Evolutionary conservation across 202 grass and related monocot genomes (phyloP), one percentile per base, ranked within the genome.

Genomic region (Hordeum pubiflorum): DNA sequence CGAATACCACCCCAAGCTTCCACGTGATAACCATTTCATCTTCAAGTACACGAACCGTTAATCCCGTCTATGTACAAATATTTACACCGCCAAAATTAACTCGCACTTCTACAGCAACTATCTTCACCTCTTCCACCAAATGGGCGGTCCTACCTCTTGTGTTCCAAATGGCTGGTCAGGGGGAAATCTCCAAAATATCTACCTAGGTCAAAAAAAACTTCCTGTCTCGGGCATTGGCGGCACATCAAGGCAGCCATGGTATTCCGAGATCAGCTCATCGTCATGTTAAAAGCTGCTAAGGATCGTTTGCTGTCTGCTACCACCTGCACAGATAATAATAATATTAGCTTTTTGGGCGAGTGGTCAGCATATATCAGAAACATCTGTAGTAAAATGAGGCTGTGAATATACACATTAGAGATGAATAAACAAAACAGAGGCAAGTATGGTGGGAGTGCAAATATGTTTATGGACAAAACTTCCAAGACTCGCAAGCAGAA

Each of bases 51-150:
- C 37, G 5, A 69, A 41, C 37, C 65, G 2, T 44, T 32, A 52
- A 9, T 72, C 48, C 44, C 18, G 9, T 33, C 70, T 79, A 78
- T 61, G 15, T 85, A 75, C 74, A 79, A 27, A 82, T 60, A 82
- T 89, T 72, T 75, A 82, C 83, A 82, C 10, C 58, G 44, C 10
- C 9, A 82, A 79, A 79, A 86, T 68, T 77, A 54, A 69, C 68
- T 79, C 62, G 59, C 24, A 60, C 40, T 74, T 62, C 46, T 78
- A 61, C 23, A 40, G 43, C 67, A 20, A 52, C 22, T 26, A 29
- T 54, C 70, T 52, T 58, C 8, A 58, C 10, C 46, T 80, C 43
- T 27, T 27, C 63, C 27, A 6, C 72, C 56, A 46, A 55, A 43
- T 58, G 34, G 76, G 20, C 61, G 23, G 41, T 78, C 31, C 24